Conservation (phyloP, 2,329 filamentous ascomycete genomes). For the Clarireedia paspali region DNA sequence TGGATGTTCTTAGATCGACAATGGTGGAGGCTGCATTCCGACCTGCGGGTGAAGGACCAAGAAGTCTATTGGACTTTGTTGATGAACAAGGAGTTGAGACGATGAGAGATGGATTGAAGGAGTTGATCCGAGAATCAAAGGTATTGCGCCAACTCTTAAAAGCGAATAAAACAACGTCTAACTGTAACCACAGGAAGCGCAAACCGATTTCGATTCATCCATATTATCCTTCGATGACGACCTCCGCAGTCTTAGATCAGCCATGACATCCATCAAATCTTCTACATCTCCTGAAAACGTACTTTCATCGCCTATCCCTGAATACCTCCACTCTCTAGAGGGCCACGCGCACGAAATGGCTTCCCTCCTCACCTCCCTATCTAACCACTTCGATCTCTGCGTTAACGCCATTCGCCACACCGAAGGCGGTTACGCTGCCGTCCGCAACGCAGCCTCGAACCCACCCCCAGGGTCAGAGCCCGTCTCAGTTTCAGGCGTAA, state of each 20-base stretch:
- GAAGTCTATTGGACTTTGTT: constrained; percentile 67
- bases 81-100: constrained; percentile 62
- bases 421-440: constrained; percentile 67
- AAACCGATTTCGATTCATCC: constrained; percentile 64
- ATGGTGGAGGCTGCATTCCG: constrained; percentile 57
- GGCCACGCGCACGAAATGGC: constrained; percentile 74
- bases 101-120: constrained; percentile 59
- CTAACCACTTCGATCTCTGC: constrained; percentile 86
- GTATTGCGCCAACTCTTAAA: constrained; percentile 30
- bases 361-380: constrained; percentile 68
- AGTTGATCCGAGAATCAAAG: constrained; percentile 63
- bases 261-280: constrained; percentile 29
- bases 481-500: constrained; percentile 60
- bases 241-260: constrained; percentile 53
- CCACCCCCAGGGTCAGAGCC: constrained; percentile 39
- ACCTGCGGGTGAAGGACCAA: constrained; percentile 48
- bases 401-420: constrained; percentile 87
- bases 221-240: constrained; percentile 66
- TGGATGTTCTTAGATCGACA: constrained; percentile 56
- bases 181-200: constrained; percentile 41
- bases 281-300: constrained; percentile 21
- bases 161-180: not conserved
- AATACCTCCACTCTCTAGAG: constrained; percentile 36
- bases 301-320: constrained; percentile 33
- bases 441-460: constrained; percentile 59